Evolutionary conservation across 1,284 basidiomycete species (phyloP), one percentile per base, ranked within the genome.

Genomic region (Heterobasidion parviporum): DNA sequence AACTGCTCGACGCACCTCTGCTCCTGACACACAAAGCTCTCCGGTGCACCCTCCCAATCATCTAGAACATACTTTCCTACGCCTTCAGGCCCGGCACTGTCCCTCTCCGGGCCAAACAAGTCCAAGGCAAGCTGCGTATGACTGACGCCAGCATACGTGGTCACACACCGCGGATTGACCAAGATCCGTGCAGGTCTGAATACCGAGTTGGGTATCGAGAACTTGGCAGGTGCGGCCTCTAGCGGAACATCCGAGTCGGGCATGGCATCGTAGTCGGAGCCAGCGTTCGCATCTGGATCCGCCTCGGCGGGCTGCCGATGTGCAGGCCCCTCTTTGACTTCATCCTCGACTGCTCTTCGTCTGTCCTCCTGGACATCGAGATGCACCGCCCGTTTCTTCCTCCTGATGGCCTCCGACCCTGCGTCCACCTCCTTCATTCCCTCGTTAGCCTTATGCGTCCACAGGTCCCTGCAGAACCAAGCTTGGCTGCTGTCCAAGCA

Each of bases 11-110:
- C 75, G 45, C 57, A 87, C 85, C 81, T 79, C 77, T 97, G 94
- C 69, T 98, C 94, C 72, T 97, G 94, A 68, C 94, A 98, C 5
- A 97, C 93, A 72, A 96, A 98, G 60, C 87, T 91, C 69, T 95
- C 92, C 0, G 94, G 94, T 3, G 94, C 92, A 33, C 92, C 90
- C 57, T 91, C 87, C 93, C 94, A 97, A 67, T 95, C 92, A 54
- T 94, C 92, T 56, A 97, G 70, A 1, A 89, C 79, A 68, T 96
- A 95, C 67, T 88, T 92, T 53, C 83, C 80, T 54, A 65, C 74
- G 53, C 68, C 75, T 50, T 68, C 68, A 34, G 68, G 67, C 48
- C 72, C 74, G 53, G 82, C 80, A 47, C 85, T 80, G 36, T 79
- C 77, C 14, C 83, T 79, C 35, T 87, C 87, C 8, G 73, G 69